Conservation (phyloP, 1,284 basidiomycete genomes). For the Sanghuangporus weigelae region DNA sequence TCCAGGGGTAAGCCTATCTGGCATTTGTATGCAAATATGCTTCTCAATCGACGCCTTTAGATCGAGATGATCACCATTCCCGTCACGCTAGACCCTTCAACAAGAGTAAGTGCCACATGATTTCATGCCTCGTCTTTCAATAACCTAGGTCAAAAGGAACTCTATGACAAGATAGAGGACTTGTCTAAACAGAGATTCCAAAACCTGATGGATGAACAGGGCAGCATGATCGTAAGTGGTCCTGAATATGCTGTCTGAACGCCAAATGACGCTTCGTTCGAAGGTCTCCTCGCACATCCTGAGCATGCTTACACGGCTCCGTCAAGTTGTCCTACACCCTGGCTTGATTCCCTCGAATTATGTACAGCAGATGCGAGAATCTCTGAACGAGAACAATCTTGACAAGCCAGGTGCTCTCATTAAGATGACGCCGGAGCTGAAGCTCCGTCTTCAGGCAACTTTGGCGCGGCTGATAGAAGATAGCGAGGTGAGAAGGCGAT, state of each 20-base stretch:
- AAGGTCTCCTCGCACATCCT: constrained; percentile 69
- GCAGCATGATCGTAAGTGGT: constrained; percentile 36
- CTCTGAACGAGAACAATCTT: constrained; percentile 32
- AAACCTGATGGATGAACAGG: constrained; percentile 42
- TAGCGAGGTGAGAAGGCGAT: constrained; percentile 38
- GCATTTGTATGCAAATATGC: background rate
- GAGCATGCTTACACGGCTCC: constrained; percentile 81
- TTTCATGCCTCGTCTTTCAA: background rate
- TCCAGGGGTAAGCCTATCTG: constrained; percentile 53
- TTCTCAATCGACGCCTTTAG: constrained; percentile 30
- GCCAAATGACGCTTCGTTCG: background rate
- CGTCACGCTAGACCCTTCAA: constrained; percentile 64
- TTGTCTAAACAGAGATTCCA: constrained; percentile 60
- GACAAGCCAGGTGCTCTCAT: constrained; percentile 25
- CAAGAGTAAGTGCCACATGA: constrained; percentile 44
- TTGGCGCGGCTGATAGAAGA: constrained; percentile 73
- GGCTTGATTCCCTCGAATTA: constrained; percentile 74
- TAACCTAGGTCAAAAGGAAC: constrained; percentile 33
- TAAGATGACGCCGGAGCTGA: constrained; percentile 45
- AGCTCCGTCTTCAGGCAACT: constrained; percentile 51
- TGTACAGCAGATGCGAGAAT: constrained; percentile 56
- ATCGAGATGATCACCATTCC: constrained; percentile 68
- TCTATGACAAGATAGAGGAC: constrained; percentile 74
- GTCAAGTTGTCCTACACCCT: constrained; percentile 81
- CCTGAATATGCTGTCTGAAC: constrained; percentile 17